Percentiles rank a stretch among this genome's conserved stretches.
These are phyloP conservation scores for Chenopodium formosanum DNA, from an alignment of 148 eudicot species.

Conservation along the genomic window DNA sequence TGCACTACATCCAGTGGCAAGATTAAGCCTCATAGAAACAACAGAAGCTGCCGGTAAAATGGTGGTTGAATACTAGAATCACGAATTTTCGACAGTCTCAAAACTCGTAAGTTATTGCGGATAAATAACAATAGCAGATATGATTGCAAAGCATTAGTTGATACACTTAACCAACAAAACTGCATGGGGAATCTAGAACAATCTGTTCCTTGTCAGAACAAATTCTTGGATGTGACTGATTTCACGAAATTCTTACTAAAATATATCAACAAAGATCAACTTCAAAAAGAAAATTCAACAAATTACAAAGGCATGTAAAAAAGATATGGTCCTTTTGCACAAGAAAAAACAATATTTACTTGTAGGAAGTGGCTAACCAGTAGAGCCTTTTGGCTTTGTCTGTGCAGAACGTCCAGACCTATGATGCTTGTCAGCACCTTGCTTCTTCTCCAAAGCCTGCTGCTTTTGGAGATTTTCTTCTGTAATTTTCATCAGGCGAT, in stretches of 20 bases:
- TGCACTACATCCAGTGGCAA: neutral
- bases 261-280: neutral
- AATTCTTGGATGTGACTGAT: neutral
- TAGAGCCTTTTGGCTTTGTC: slow-evolving; percentile 67
- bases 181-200: neutral
- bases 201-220: neutral
- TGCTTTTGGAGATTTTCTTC: slow-evolving; percentile 83
- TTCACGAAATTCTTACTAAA: neutral
- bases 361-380: slow-evolving; percentile 47
- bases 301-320: neutral
- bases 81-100: neutral
- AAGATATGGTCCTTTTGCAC: neutral
- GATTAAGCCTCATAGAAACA: neutral
- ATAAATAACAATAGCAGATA: neutral
- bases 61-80: neutral
- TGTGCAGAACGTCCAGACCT: slow-evolving; percentile 73
- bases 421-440: slow-evolving; percentile 69
- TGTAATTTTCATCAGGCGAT: slow-evolving; percentile 76
- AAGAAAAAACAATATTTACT: slow-evolving; percentile 5
- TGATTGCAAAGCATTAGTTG: neutral
- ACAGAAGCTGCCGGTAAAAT: neutral
- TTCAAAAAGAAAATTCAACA: neutral
- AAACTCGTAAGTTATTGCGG: neutral
- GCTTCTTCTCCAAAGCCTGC: slow-evolving; percentile 80
- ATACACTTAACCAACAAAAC: neutral